Evolutionary conservation across 768 basidiomycete species (phyloP).

Genomic region (Russula sp.): DNA sequence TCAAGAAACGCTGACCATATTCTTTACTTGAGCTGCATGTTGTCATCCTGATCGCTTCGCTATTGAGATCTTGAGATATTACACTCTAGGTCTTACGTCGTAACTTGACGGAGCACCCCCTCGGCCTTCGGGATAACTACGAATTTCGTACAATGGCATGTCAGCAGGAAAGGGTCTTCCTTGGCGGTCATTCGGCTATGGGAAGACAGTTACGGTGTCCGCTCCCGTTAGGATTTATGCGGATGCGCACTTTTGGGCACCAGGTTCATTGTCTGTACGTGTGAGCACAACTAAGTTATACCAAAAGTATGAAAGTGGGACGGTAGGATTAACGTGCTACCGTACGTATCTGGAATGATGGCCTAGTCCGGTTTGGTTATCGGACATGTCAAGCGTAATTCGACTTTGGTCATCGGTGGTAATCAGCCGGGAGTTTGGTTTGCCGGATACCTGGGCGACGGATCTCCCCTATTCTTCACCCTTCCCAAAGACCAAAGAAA

Average conservation of each 20-base stretch:
- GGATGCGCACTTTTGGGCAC: background rate
- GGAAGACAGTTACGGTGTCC: background rate
- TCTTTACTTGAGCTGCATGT: conserved; percentile 1
- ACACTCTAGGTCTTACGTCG: background rate
- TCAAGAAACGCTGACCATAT: conserved; percentile 68
- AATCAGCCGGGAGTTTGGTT: background rate
- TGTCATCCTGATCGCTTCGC: background rate
- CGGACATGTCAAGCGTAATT: background rate
- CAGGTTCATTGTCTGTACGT: no score
- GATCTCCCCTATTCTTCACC: background rate
- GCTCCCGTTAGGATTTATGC: background rate
- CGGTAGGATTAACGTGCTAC: no score
- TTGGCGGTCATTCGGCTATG: background rate
- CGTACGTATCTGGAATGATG: no score
- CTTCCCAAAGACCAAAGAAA: background rate
- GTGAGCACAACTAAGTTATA: background rate
- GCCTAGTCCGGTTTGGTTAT: background rate
- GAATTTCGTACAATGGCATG: background rate
- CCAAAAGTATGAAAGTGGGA: background rate
- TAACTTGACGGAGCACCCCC: background rate
- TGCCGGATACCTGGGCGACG: conserved; percentile 11
- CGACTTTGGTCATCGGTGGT: background rate
- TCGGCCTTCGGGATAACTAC: background rate
- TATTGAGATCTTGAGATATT: background rate
- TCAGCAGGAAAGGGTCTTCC: background rate